Evolutionary conservation across 768 basidiomycete genomes (phyloP).

Genomic region (Boletus rubropictus): DNA sequence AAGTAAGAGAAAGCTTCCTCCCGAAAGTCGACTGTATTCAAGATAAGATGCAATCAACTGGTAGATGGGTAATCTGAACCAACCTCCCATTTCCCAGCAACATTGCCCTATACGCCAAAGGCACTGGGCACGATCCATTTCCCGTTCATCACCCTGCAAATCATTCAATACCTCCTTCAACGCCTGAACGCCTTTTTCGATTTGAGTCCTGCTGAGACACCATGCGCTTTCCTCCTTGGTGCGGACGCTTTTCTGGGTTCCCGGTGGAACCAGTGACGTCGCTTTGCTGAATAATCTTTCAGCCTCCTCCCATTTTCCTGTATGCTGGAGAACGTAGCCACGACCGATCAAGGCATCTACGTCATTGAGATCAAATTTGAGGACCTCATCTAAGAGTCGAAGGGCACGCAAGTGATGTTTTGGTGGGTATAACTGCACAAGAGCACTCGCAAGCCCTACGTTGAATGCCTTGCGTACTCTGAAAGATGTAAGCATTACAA

Average conservation of each 20-base stretch:
- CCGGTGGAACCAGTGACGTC: slow-evolving; percentile 40
- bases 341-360: slow-evolving; percentile 63
- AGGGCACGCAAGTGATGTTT: slow-evolving; percentile 83
- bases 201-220: slow-evolving; percentile 57
- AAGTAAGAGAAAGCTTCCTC: slow-evolving; percentile 74
- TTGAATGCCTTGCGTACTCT: slow-evolving; percentile 69
- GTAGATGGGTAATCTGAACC: slow-evolving; percentile 17
- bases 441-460: slow-evolving; percentile 61
- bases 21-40: slow-evolving; percentile 38
- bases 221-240: slow-evolving; percentile 82
- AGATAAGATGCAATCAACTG: neutral
- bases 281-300: slow-evolving; percentile 56
- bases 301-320: slow-evolving; percentile 65
- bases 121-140: slow-evolving; percentile 66
- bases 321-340: slow-evolving; percentile 65
- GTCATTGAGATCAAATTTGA: slow-evolving; percentile 57
- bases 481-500: slow-evolving; percentile 1
- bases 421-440: slow-evolving; percentile 83
- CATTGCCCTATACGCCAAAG: slow-evolving; percentile 82
- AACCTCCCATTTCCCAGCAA: slow-evolving; percentile 69
- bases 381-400: slow-evolving; percentile 65
- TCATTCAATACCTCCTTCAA: slow-evolving; percentile 45
- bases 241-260: slow-evolving; percentile 46
- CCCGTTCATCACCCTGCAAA: slow-evolving; percentile 41
- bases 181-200: slow-evolving; percentile 41